Evolutionary conservation across 495 filamentous ascomycete species (phyloP).

Genomic region (Penicillium macrosclerotiorum): DNA sequence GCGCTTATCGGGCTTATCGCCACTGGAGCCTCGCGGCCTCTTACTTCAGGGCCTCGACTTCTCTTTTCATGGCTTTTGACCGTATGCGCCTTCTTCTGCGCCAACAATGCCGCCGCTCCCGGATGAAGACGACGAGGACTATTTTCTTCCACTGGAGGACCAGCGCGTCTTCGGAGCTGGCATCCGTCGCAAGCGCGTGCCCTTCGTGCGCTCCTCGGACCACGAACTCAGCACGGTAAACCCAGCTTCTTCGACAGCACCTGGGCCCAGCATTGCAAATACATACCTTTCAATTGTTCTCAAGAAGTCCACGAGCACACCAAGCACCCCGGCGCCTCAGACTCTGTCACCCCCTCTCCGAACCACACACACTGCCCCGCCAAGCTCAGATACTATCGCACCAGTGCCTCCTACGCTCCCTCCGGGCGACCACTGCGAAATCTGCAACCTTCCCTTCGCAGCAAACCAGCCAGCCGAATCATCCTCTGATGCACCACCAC

Average conservation of each 20-base stretch:
- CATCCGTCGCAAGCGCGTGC: conserved; percentile 71
- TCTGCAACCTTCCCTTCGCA: conserved; percentile 58
- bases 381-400: conserved; percentile 9
- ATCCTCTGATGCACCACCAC: conserved; percentile 5
- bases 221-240: conserved; percentile 44
- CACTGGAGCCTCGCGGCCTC: conserved; percentile 1
- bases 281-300: conserved; percentile 73
- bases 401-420: conserved; percentile 3
- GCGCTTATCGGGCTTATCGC: conserved; percentile 22
- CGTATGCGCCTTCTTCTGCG: background rate
- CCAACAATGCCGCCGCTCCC: conserved; percentile 4
- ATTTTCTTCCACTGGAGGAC: conserved; percentile 67
- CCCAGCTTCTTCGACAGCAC: conserved; percentile 20
- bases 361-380: conserved; percentile 17
- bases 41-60: background rate
- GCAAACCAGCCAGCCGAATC: background rate
- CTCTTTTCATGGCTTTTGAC: background rate
- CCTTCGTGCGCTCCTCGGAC: conserved; percentile 70
- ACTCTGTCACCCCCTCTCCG: conserved; percentile 5
- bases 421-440: conserved; percentile 42
- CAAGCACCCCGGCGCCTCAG: conserved; percentile 13
- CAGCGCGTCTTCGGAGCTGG: conserved; percentile 79
- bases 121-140: conserved; percentile 51
- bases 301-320: conserved; percentile 24
- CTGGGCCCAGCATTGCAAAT: conserved; percentile 54